Evolutionary conservation across 1,284 basidiomycete genomes (phyloP).

Genomic region (Fomes fomentarius): DNA sequence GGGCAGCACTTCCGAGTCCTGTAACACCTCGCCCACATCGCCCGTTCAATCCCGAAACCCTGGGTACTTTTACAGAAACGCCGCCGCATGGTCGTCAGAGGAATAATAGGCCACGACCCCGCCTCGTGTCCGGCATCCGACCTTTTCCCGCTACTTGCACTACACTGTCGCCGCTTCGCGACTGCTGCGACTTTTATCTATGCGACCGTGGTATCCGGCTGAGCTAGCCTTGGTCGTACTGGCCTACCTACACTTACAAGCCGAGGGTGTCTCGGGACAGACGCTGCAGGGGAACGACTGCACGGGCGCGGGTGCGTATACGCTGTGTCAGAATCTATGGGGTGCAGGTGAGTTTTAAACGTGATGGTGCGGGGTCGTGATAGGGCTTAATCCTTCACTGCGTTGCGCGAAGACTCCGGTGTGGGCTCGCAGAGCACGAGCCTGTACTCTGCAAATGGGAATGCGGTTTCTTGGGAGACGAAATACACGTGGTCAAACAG

Average conservation of each 20-base stretch:
- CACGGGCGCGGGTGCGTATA: conserved; percentile 49
- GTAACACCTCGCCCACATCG: no score
- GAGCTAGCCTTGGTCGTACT: conserved; percentile 6
- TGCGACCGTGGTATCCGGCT: not conserved
- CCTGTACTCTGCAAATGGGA: conserved; percentile 42
- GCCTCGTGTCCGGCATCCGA: no score
- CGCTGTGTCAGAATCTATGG: conserved; percentile 62
- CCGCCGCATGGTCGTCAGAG: no score
- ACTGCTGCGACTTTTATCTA: not conserved
- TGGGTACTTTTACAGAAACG: no score
- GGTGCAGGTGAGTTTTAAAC: conserved; percentile 41
- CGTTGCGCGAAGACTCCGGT: conserved; percentile 47
- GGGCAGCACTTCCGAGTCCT: no score
- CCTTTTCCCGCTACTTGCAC: no score
- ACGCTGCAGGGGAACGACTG: conserved; percentile 37
- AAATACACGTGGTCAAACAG: conserved; percentile 57
- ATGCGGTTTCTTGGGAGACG: conserved; percentile 54
- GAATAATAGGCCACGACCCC: no score
- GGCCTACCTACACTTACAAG: not conserved
- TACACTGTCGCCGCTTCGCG: no score
- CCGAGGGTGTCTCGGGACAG: conserved; percentile 1
- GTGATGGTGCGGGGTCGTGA: not conserved
- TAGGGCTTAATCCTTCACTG: no score
- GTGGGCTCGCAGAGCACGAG: conserved; percentile 55
- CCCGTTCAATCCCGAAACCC: no score